Evolutionary conservation across 805 yeast genomes (phyloP), one percentile per base, ranked within the genome.

Genomic region (Torulaspora franciscae): DNA sequence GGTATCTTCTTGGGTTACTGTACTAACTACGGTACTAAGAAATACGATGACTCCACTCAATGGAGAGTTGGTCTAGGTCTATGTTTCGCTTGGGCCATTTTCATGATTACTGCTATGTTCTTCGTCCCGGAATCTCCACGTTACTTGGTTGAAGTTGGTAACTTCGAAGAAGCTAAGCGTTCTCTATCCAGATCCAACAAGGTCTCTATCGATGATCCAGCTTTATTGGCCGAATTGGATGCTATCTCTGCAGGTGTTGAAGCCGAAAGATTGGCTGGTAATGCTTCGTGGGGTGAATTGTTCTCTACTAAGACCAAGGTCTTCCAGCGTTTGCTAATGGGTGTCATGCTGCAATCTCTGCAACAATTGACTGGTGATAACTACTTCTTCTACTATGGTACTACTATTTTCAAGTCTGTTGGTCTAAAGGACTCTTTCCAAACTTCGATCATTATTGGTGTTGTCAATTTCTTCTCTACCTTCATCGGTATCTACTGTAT

Each of bases 1-100:
- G 90, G 89, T 70, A 83, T 83, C 58, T 82, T 83, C 69, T 70
- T 83, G 56, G 91, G 90, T 63, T 81, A 82, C 74, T 82, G 88
- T 67, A 74, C 82, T 45, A 80, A 79, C 50, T 83, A 75, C 62
- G 90, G 87, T 65, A 80, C 64, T 11, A 61, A 60, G 42, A 52
- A 40, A 17, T 60, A 62, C 50, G 26, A 47, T 4, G 47, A 59
- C 82, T 57, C 64, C 28, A 85, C 66, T 9, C 84, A 80, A 68
- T 83, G 88, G 88, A 80, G 88, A 77, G 73, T 82, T 54, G 85
- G 83, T 47, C 69, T 82, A 61, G 83, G 83, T 49, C 65, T 79
- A 51, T 70, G 73, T 58, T 75, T 74, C 55, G 68, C 69, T 24
- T 74, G 75, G 75, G 71, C 71, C 41, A 38, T 68, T 13, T 48